phyloP scores from a whole-genome alignment of 257 asterid species.

The Solanum microdontum region DNA sequence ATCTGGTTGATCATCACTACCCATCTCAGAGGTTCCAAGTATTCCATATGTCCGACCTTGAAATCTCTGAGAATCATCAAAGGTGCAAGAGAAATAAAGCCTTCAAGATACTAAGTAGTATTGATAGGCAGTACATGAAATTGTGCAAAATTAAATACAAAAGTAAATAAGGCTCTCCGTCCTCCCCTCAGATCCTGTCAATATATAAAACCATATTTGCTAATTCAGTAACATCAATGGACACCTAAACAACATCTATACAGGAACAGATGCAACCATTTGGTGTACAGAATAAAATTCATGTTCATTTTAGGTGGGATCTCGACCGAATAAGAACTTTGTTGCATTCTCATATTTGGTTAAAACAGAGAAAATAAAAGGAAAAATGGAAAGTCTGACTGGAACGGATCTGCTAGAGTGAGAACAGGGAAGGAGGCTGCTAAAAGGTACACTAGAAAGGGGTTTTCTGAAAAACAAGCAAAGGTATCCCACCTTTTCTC shows the following conservation, averaged over 20 bases:
- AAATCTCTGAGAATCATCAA: conserved; percentile 47
- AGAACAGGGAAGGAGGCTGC: background rate
- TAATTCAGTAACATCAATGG: background rate
- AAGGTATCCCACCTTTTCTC: background rate
- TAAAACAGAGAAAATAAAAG: background rate
- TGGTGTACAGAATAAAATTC: background rate
- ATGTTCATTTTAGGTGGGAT: background rate
- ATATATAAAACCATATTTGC: background rate
- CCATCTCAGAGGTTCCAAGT: conserved; percentile 66
- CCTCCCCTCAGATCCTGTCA: background rate
- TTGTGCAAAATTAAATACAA: background rate
- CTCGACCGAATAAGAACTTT: background rate
- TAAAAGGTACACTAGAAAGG: background rate
- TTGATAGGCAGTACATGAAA: background rate
- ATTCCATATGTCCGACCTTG: conserved; percentile 75
- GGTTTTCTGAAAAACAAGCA: background rate
- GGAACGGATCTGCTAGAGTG: background rate
- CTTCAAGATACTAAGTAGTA: background rate
- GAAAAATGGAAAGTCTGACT: background rate
- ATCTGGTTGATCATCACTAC: conserved; percentile 54
- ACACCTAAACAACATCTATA: background rate
- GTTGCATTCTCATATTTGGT: background rate
- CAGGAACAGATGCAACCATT: background rate
- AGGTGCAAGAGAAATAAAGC: background rate
- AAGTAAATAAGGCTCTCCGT: background rate